Conservation (phyloP, 768 basidiomycete species). For the Nidularia pulvinata region DNA sequence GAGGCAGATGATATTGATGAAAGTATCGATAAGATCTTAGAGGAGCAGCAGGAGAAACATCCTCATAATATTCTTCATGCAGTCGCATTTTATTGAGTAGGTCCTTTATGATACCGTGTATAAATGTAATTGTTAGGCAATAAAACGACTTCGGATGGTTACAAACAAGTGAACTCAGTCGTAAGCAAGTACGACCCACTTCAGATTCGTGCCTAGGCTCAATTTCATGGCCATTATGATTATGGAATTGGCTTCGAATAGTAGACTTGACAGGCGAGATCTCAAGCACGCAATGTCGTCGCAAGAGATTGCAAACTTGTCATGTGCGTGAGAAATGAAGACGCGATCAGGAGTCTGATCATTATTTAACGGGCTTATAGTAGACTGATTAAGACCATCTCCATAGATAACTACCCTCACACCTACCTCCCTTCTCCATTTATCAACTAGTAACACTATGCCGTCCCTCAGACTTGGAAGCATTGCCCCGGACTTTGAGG, state of each 20-base stretch:
- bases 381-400: too few relatives aligned
- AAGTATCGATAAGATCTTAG: slow-evolving; percentile 86
- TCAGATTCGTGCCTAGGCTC: too few relatives aligned
- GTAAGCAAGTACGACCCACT: too few relatives aligned
- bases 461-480: slow-evolving; percentile 77
- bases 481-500: slow-evolving; percentile 90
- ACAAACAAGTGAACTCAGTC: too few relatives aligned
- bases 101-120: too few relatives aligned
- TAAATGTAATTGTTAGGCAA: too few relatives aligned
- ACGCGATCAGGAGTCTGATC: slow-evolving; percentile 41
- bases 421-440: neutral
- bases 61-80: slow-evolving; percentile 92
- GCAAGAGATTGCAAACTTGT: slow-evolving; percentile 26
- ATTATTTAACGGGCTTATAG: neutral
- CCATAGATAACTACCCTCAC: neutral
- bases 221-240: too few relatives aligned
- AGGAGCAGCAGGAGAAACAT: slow-evolving; percentile 83
- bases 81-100: slow-evolving; percentile 81
- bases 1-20: slow-evolving; percentile 84
- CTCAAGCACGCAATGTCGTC: slow-evolving; percentile 39
- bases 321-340: slow-evolving; percentile 60
- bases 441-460: slow-evolving; percentile 21
- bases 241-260: too few relatives aligned
- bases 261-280: too few relatives aligned
- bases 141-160: too few relatives aligned